Evolutionary conservation across 2,329 filamentous ascomycete genomes (phyloP), one percentile per base, ranked within the genome.

Genomic region (Dichotomopilus funicola): DNA sequence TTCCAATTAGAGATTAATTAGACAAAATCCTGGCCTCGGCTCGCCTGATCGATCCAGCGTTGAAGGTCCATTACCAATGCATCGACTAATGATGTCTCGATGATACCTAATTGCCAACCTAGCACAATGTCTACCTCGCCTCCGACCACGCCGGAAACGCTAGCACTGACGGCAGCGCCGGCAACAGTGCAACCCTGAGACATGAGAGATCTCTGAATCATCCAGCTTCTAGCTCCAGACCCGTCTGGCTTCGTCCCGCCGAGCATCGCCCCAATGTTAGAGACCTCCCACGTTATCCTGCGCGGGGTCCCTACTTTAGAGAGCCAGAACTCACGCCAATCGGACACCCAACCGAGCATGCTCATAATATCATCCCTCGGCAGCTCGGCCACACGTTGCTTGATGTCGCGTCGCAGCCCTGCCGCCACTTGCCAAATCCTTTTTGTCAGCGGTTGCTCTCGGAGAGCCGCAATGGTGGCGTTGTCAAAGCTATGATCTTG

Each of bases 231-330:
- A 12, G 8, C 19, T 7, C 13, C 37, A 27, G 46, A 53, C 27
- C 37, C 35, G 8, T 9, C 7, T 54, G 59, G 43, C 38, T 11
- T 54, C 6, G 56, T 49, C 8, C 34, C 45, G 8, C 38, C 48
- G 0, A 57, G 53, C n/a, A 77, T 62, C 11, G 69, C 68, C 1
- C 80, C 80, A 5, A 81, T 57, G 61, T 82, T 83, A 57, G 76
- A 81, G 4, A 82, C 62, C 58, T 77, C 75, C 74, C 78, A 82
- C 0, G 76, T 75, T 3, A 62, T 61, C 2, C 69, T 64, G 8
- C 78, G 72, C 10, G 67, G 61, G 52, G 69, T 65, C 1, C 78
- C 78, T 12, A 80, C 63, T 61, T 74, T 75, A 1, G 65, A 62
- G 4, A 62, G 57, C 60, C 75, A 76, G 57, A 71, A 75, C 1